Evolutionary conservation across 2,329 filamentous ascomycete species (phyloP).

Genomic region (Aureobasidium uvarum): DNA sequence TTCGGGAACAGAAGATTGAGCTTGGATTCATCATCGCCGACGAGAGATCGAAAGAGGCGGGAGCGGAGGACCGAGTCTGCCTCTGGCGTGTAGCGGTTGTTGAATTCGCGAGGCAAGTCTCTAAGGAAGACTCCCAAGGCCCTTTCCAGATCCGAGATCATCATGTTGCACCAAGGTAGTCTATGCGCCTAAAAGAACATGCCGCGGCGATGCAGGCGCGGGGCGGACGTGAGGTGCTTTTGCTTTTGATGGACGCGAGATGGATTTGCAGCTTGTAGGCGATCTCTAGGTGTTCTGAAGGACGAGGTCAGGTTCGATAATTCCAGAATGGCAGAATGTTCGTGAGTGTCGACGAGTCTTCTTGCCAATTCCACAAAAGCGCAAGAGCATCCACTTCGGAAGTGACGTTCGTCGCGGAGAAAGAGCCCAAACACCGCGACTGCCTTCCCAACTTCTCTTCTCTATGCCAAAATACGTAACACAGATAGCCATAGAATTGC

Average conservation of each 20-base stretch:
- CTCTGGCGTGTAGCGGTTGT: conserved; percentile 70
- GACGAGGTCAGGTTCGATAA: background rate
- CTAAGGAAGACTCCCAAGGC: conserved; percentile 72
- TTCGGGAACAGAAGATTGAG: conserved; percentile 79
- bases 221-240: conserved; percentile 4
- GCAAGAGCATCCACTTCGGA: background rate
- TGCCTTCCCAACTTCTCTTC: background rate
- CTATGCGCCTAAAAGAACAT: conserved; percentile 23
- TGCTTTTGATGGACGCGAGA: background rate
- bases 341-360: background rate
- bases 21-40: conserved; percentile 70
- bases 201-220: conserved; percentile 9
- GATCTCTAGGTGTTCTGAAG: background rate
- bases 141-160: conserved; percentile 59
- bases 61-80: conserved; percentile 71
- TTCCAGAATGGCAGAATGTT: background rate
- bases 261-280: background rate
- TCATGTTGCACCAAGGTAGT: conserved; percentile 13
- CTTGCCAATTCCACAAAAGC: background rate
- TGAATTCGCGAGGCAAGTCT: conserved; percentile 69
- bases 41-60: conserved; percentile 83
- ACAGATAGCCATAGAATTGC: background rate
- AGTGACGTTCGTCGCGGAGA: conserved; percentile 5
- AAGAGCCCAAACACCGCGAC: background rate
- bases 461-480: background rate